Evolutionary conservation across 768 basidiomycete genomes (phyloP).

Genomic region (Russula dissimulans): DNA sequence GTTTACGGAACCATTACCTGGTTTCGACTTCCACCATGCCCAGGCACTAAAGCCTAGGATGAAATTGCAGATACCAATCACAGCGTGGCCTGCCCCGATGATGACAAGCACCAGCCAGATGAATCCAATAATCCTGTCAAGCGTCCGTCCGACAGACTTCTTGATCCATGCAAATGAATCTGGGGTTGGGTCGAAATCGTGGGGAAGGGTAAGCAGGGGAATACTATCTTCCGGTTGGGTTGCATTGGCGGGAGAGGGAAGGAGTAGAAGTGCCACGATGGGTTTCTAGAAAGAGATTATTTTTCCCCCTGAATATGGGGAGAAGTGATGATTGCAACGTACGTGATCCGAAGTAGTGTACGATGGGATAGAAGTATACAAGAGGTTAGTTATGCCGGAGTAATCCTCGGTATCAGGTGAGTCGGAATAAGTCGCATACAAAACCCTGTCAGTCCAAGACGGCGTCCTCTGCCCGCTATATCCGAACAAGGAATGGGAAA

Average conservation of each 20-base stretch:
- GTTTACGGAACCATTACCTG: not conserved
- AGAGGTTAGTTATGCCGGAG: constrained; percentile 50
- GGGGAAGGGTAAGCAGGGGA: constrained; percentile 44
- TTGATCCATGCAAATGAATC: constrained; percentile 49
- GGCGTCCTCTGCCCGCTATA: constrained; percentile 62
- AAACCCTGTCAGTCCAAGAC: constrained; percentile 88
- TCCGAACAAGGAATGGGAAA: not conserved
- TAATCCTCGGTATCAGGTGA: constrained; percentile 40
- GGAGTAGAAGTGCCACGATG: constrained; percentile 60
- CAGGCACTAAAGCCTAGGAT: constrained; percentile 57
- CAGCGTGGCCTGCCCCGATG: constrained; percentile 66
- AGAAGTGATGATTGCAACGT: constrained; percentile 24
- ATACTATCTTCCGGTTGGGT: constrained; percentile 22
- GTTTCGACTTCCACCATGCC: constrained; percentile 35
- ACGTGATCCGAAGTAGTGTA: constrained; percentile 91
- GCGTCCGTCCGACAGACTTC: constrained; percentile 49
- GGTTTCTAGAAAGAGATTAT: constrained; percentile 57
- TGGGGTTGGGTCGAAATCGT: constrained; percentile 40
- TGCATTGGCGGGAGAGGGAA: constrained; percentile 36
- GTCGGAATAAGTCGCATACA: constrained; percentile 74
- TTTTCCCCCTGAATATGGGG: not conserved
- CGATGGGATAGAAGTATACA: constrained; percentile 74
- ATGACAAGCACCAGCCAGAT: constrained; percentile 70
- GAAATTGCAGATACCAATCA: constrained; percentile 66
- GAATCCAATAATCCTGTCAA: constrained; percentile 71